Percentiles rank a stretch among this genome's conserved stretches.
Conservation (phyloP, 108 stramenopile genomes). For the Nitzschia inconspicua region DNA sequence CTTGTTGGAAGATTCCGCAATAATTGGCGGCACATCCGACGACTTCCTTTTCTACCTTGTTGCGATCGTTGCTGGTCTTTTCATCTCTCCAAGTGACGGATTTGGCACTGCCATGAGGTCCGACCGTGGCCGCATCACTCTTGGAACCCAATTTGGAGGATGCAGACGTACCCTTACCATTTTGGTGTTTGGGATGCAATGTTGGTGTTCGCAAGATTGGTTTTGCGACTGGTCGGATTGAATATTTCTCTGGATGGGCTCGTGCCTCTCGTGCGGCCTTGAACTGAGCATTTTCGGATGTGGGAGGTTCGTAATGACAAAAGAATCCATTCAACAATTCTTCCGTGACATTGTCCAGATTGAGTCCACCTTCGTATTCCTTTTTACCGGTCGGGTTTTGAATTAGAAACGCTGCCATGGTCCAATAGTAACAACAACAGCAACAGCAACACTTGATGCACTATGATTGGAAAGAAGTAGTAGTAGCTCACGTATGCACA, state of each 20-base stretch:
- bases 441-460: too few species aligned
- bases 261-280: constrained; percentile 4
- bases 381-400: too few species aligned
- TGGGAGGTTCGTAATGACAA: constrained; percentile 50
- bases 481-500: too few species aligned
- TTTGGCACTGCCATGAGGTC: background rate
- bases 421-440: too few species aligned
- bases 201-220: constrained; percentile 1
- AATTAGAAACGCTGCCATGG: too few species aligned
- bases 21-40: background rate
- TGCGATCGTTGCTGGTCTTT: background rate
- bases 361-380: too few species aligned
- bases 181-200: background rate
- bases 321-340: constrained; percentile 47
- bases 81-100: constrained; percentile 34
- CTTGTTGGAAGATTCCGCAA: background rate
- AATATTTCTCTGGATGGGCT: constrained; percentile 8
- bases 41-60: constrained; percentile 1
- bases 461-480: too few species aligned
- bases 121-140: background rate
- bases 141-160: constrained; percentile 6
- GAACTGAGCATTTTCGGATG: constrained; percentile 22
- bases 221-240: background rate
- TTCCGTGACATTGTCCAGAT: constrained; percentile 41
- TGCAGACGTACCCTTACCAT: background rate